Percentiles rank a stretch among this genome's conserved stretches.
These are phyloP conservation scores for Teunomyces aglyptinius DNA, from an alignment of 805 yeast genomes.

Conservation along the genomic window DNA sequence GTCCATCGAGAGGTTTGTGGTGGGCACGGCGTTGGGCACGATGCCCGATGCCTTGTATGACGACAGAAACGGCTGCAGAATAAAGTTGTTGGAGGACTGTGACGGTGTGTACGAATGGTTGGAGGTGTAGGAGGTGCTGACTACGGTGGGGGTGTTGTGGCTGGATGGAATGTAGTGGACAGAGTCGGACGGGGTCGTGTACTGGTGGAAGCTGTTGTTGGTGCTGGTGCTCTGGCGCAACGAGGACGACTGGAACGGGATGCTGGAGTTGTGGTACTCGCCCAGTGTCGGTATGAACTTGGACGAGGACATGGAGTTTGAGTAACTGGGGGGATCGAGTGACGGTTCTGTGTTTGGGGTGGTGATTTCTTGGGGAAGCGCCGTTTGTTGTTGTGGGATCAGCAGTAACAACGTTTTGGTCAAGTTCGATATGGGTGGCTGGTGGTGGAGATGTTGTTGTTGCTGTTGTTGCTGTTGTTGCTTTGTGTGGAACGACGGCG, in stretches of 20 bases:
- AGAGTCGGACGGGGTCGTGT: constrained; percentile 13
- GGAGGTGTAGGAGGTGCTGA: constrained; percentile 43
- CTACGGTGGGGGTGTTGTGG: constrained; percentile 45
- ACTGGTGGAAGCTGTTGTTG: constrained; percentile 8
- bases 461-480: background rate
- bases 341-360: background rate
- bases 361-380: background rate
- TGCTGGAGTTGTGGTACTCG: constrained; percentile 8
- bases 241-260: constrained; percentile 6
- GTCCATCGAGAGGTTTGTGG: constrained; percentile 53
- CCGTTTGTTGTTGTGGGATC: background rate
- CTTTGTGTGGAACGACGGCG: background rate
- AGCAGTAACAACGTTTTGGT: constrained; percentile 28
- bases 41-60: constrained; percentile 10
- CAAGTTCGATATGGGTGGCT: constrained; percentile 26
- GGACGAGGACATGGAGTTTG: constrained; percentile 13
- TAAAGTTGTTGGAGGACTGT: constrained; percentile 7
- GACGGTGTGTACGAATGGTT: constrained; percentile 37
- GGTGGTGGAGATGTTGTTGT: constrained; percentile 8
- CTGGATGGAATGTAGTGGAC: constrained; percentile 37
- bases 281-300: constrained; percentile 1
- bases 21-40: constrained; percentile 45
- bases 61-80: constrained; percentile 7
- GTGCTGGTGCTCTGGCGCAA: constrained; percentile 5
- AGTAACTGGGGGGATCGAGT: constrained; percentile 15